A percentile compares a stretch with the other conserved stretches of the same genome.
These are phyloP conservation scores for Poterioochromonas sp. DNA, from an alignment of 352 stramenopile genomes.

Conservation along the genomic window DNA sequence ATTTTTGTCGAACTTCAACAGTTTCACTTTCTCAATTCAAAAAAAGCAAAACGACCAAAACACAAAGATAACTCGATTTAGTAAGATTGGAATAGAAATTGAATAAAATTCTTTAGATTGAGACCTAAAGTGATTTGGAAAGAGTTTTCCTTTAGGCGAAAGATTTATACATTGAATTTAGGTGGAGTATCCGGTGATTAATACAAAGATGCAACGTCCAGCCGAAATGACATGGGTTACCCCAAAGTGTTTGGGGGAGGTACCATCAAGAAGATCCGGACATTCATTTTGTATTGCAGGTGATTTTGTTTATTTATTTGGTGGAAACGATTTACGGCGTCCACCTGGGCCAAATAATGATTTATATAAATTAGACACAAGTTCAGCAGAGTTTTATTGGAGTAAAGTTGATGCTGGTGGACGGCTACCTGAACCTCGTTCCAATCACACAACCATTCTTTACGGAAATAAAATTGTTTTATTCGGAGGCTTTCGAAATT, in stretches of 20 bases:
- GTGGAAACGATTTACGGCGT: conserved; percentile 75
- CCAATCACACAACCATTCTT: conserved; percentile 71
- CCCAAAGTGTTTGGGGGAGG: conserved; percentile 76
- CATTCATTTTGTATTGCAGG: conserved; percentile 85
- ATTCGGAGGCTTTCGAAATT: conserved; percentile 83
- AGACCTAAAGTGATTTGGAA: no score
- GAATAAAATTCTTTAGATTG: no score
- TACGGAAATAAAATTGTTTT: conserved; percentile 64
- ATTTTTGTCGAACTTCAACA: no score
- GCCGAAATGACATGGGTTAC: conserved; percentile 72
- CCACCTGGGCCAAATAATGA: conserved; percentile 84
- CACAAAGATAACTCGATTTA: no score
- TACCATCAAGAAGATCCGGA: conserved; percentile 82
- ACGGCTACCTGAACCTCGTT: conserved; percentile 40
- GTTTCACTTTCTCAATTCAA: no score
- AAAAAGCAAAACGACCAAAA: no score
- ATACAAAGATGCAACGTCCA: conserved; percentile 47
- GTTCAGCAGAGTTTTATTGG: conserved; percentile 56
- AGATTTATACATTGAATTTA: no score
- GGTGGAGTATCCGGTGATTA: no score
- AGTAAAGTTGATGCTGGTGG: conserved; percentile 41
- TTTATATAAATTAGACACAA: conserved; percentile 82
- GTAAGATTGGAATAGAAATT: no score
- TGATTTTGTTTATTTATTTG: conserved; percentile 77
- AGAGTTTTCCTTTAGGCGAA: no score